phyloP scores from a whole-genome alignment of 1,284 basidiomycete genomes.

The Cerrena zonata region DNA sequence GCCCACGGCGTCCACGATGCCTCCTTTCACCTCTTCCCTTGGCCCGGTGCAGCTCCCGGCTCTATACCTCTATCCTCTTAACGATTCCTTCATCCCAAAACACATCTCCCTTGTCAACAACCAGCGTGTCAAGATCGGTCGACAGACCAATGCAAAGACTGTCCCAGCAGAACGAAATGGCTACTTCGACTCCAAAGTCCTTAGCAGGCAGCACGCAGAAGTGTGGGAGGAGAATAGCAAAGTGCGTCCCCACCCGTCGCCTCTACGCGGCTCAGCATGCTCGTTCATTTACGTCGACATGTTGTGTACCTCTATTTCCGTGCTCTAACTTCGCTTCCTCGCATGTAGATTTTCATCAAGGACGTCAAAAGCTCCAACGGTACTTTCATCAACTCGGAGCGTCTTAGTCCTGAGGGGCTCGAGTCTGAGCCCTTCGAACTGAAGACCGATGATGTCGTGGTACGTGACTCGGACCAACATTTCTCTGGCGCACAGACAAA shows the following conservation, averaged over 20 bases:
- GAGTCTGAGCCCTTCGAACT: constrained; percentile 93
- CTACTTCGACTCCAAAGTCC: constrained; percentile 95
- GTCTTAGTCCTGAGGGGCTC: constrained; percentile 83
- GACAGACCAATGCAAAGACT: constrained; percentile 96
- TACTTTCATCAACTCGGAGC: constrained; percentile 95
- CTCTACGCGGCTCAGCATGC: not conserved
- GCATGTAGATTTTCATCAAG: constrained; percentile 85
- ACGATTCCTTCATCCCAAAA: constrained; percentile 94
- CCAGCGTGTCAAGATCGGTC: constrained; percentile 88
- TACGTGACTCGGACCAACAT: constrained; percentile 32
- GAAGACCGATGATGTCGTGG: constrained; percentile 88
- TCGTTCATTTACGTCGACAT: not conserved
- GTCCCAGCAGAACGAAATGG: constrained; percentile 92
- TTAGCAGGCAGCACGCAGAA: constrained; percentile 94
- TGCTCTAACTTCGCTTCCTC: not conserved
- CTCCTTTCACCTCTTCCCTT: constrained; percentile 29
- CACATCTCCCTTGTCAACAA: constrained; percentile 80
- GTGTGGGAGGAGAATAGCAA: constrained; percentile 92
- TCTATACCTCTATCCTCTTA: constrained; percentile 90
- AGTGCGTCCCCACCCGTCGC: constrained; percentile 38
- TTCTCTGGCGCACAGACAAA: not conserved
- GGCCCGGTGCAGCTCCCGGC: constrained; percentile 48
- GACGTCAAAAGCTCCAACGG: constrained; percentile 98
- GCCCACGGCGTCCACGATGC: constrained; percentile 31
- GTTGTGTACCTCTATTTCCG: not conserved